phyloP scores from a whole-genome alignment of 805 yeast species.

The Cyberlindnera galapagoensis region DNA sequence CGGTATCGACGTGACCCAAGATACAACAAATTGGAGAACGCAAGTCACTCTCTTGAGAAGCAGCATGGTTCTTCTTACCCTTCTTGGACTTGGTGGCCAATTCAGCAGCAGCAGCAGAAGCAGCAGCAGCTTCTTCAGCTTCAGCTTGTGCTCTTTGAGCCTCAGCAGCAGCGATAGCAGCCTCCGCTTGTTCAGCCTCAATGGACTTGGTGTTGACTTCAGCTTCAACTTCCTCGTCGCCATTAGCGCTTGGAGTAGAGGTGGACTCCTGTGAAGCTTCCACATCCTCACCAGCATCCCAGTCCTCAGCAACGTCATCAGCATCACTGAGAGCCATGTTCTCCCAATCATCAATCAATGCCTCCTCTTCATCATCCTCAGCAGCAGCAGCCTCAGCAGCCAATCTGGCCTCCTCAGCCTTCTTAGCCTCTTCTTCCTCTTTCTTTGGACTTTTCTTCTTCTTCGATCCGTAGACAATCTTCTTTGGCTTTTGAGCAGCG shows the following conservation, averaged over 20 bases:
- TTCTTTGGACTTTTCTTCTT: slow-evolving; percentile 41
- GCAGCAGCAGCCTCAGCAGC: slow-evolving; percentile 14
- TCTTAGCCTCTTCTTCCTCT: slow-evolving; percentile 21
- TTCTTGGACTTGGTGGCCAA: slow-evolving; percentile 16
- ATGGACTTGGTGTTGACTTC: slow-evolving; percentile 17
- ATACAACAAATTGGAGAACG: slow-evolving; percentile 99
- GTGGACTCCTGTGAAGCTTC: slow-evolving; percentile 16
- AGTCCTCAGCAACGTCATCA: slow-evolving; percentile 46
- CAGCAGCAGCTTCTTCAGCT: slow-evolving; percentile 13
- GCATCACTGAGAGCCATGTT: slow-evolving; percentile 56
- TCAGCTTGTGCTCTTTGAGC: slow-evolving; percentile 14
- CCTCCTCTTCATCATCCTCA: slow-evolving; percentile 28
- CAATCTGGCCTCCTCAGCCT: slow-evolving; percentile 22
- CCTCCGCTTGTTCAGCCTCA: slow-evolving; percentile 20
- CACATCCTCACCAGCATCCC: slow-evolving; percentile 38
- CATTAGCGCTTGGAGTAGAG: too few species aligned
- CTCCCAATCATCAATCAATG: slow-evolving; percentile 83
- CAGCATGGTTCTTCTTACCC: slow-evolving; percentile 14
- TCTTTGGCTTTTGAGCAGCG: slow-evolving; percentile 46
- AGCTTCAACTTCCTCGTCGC: too few species aligned
- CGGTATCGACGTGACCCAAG: slow-evolving; percentile 99
- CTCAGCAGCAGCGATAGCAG: slow-evolving; percentile 25
- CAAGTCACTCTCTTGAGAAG: slow-evolving; percentile 42
- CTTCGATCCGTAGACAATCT: slow-evolving; percentile 58
- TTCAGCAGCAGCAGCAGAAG: slow-evolving; percentile 21